A percentile compares a stretch with the other conserved stretches of the same genome.
Evolutionary conservation across 768 basidiomycete genomes (phyloP).

Genomic region (Mycena amicta): DNA sequence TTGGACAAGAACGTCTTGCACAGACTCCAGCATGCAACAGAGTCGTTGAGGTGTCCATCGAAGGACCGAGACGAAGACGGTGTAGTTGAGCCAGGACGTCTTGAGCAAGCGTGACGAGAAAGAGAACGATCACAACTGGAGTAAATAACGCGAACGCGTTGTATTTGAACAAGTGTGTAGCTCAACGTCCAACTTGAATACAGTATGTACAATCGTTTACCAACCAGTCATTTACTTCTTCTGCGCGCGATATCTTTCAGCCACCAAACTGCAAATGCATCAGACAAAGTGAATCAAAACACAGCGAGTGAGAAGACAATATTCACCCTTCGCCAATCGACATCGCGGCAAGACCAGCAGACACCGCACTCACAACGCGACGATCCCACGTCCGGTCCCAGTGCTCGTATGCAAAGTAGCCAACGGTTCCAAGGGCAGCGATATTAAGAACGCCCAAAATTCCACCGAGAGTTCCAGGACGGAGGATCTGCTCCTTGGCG

Average conservation of each 20-base stretch:
- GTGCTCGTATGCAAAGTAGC: conserved; percentile 64
- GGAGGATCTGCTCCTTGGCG: conserved; percentile 55
- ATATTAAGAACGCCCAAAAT: conserved; percentile 68
- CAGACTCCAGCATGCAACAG: too few relatives aligned
- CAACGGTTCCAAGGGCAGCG: conserved; percentile 60
- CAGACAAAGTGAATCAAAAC: not conserved
- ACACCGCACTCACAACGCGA: conserved; percentile 56
- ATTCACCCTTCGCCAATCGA: conserved; percentile 71
- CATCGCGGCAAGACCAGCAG: conserved; percentile 60
- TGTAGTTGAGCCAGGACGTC: too few relatives aligned
- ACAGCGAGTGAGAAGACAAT: not conserved
- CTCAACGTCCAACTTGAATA: not conserved
- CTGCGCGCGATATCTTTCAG: conserved; percentile 24
- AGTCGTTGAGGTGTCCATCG: too few relatives aligned
- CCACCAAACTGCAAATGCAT: conserved; percentile 13
- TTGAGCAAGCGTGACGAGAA: too few relatives aligned
- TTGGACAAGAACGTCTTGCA: too few relatives aligned
- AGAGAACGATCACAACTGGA: too few relatives aligned
- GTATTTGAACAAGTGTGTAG: too few relatives aligned
- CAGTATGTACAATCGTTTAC: not conserved
- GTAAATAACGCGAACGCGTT: too few relatives aligned
- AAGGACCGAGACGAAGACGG: too few relatives aligned
- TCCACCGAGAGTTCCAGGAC: conserved; percentile 69
- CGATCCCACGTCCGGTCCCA: conserved; percentile 75
- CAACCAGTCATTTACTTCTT: conserved; percentile 1